Base-by-base conservation (phyloP, 257 asterid genomes). In the Paulownia fortunei region DNA sequence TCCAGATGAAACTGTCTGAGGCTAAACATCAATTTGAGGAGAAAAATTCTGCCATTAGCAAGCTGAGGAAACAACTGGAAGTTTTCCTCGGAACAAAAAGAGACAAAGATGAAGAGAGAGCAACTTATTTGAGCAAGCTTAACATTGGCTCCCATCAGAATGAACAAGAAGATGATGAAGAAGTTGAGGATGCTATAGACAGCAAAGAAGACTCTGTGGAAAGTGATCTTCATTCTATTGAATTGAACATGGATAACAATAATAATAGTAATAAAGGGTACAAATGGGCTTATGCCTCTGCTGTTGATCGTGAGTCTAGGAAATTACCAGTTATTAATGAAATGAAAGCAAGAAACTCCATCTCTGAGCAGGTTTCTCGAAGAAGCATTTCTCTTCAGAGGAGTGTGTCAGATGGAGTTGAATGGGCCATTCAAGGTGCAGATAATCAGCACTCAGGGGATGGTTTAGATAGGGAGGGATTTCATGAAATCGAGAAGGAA, bases 61-160 rank as follows among this genome's bases (percentile, higher is more conserved):
- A 91, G 90, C 84, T 94, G 67, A 83, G 92, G 85, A 92, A 85
- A 77, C 99, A 94, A 24, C 88, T 92, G 6, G 97, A 91, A 79
- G 87, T 79, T 42, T 92, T 92, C 82, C 90, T 92, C 1, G 87
- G 91, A n/a, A 41, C 84, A 15, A 92, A 90, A 72, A 73, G 80
- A 41, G 86, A 84, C 71, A 84, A 80, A 47, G 87, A 76, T 37
- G 89, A 84, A 63, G 85, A 82, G 27, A 70, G 76, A 51, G 84
- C 84, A 0, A 39, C 85, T 23, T 69, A 74, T 65, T 72, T 73
- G 59, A 84, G 84, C 30, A 85, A 63, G 72, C 19, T 86, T 9
- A 77, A 74, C 60, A 67, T 73, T 30, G 76, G 34, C 26, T 41
- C 41, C 36, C 86, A n/a, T n/a, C n/a, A n/a, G n/a, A n/a, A n/a